Evolutionary conservation across 768 basidiomycete genomes (phyloP), one percentile per base, ranked within the genome.

Genomic region (Suillus ampliporus): DNA sequence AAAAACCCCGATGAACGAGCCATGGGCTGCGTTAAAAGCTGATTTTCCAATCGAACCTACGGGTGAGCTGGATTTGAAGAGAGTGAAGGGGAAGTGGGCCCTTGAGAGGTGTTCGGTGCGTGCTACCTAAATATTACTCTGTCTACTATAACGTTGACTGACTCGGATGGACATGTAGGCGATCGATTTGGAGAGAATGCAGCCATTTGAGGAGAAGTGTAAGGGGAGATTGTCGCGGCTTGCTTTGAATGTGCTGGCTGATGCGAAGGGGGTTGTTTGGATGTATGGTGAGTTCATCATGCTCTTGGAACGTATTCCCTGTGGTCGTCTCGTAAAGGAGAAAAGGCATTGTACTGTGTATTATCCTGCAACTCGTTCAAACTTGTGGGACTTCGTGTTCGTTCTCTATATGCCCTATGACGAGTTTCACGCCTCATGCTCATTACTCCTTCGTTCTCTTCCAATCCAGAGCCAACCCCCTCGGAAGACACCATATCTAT

Each of bases 1-100:
- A 19, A 73, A 75, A n/a, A 68, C 61, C 28, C 72, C 75, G 21
- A 70, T 72, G 37, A 59, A 72, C 4, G 72, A 71, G 65, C 68
- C 65, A 5, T 52, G 74, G 35, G 67, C 69, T 48, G 70, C 72
- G 40, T 65, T 75, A 23, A 68, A 73, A 8, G 68, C 61, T 1
- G 74, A 75, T 41, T 67, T 75, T 41, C 65, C 68, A 2, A 61
- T 75, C 51, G 75, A 73, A 4, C 62, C 63, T 11, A 56, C 63
- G 2, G 74, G 74, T 2, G 54, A 65, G 15, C 60, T 75, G 4
- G 43, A 58, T 2, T 65, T 75, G 5, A 46, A 38, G 0, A 70
- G 51, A 0, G 65, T 75, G 26, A 57, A 34, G 7, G 53, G 54
- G 0, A 76, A 60, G 17, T 75, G 74, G 74, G 63, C 61, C 5